Evolutionary conservation across 495 filamentous ascomycete genomes (phyloP).

Genomic region (Talaromyces proteolyticus): DNA sequence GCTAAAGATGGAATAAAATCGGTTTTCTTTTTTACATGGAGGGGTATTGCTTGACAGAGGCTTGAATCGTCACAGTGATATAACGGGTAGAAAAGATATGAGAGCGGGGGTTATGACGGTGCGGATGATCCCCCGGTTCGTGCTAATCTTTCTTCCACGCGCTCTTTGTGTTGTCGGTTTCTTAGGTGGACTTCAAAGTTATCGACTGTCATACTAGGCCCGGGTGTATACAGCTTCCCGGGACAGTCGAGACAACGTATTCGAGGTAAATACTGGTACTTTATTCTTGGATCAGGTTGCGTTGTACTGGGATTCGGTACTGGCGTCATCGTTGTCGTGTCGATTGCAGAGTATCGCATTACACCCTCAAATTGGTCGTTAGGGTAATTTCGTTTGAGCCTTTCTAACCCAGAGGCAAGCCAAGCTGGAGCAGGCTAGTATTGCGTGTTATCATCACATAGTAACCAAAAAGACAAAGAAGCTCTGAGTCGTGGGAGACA

Average conservation of each 20-base stretch:
- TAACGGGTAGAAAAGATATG: too few species aligned
- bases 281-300: constrained; percentile 43
- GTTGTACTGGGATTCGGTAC: constrained; percentile 43
- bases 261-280: constrained; percentile 73
- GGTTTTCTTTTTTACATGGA: too few species aligned
- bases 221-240: constrained; percentile 86
- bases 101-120: too few species aligned
- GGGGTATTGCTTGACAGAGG: too few species aligned
- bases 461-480: too few species aligned
- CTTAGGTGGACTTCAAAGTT: constrained; percentile 89
- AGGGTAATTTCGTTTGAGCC: constrained; percentile 59
- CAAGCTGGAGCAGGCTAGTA: constrained; percentile 71
- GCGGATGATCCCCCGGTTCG: constrained; percentile 7
- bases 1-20: too few species aligned
- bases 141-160: constrained; percentile 53
- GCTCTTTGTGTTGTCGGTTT: constrained; percentile 70
- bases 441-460: constrained; percentile 7
- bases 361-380: constrained; percentile 75
- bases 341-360: constrained; percentile 80
- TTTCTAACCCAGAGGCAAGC: constrained; percentile 61
- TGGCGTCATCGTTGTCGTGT: constrained; percentile 55
- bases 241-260: constrained; percentile 90
- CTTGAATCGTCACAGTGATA: too few species aligned
- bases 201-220: constrained; percentile 74
- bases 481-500: too few species aligned